phyloP scores from a whole-genome alignment of 2,329 filamentous ascomycete genomes.

The Paracoccidioides lutzii region DNA sequence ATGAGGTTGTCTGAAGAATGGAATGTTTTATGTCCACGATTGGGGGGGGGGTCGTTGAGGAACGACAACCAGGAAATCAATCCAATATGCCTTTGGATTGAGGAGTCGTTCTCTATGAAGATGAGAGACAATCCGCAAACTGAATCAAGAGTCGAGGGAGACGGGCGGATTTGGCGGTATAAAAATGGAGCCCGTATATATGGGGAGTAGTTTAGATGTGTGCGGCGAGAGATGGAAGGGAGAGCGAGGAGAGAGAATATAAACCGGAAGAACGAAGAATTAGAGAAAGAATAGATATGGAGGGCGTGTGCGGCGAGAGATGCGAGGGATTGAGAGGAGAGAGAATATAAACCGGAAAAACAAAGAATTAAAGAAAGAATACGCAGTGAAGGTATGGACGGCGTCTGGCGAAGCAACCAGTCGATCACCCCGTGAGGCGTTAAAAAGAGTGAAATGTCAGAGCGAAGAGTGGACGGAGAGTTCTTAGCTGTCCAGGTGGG shows the following conservation, averaged over 20 bases:
- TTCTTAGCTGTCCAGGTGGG: not conserved
- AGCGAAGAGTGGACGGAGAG: not conserved
- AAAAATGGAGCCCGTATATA: too few relatives aligned
- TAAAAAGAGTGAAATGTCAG: not conserved
- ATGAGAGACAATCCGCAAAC: not conserved
- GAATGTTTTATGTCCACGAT: not conserved
- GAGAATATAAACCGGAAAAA: not conserved
- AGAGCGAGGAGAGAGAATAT: too few relatives aligned
- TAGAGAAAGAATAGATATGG: too few relatives aligned
- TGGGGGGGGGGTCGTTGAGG: not conserved
- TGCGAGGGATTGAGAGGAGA: not conserved
- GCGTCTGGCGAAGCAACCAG: not conserved
- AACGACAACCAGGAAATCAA: not conserved
- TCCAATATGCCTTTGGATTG: not conserved
- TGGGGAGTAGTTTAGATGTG: too few relatives aligned
- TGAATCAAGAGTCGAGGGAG: not conserved
- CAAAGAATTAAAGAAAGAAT: not conserved
- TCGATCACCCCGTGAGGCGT: slow-evolving; percentile 1
- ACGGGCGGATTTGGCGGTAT: not conserved
- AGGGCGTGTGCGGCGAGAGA: too few relatives aligned
- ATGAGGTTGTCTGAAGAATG: not conserved
- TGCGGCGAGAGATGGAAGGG: too few relatives aligned
- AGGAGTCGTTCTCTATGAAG: not conserved
- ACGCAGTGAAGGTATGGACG: not conserved
- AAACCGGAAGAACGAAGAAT: too few relatives aligned